Evolutionary conservation across 805 yeast species (phyloP).

Genomic region (Grigorovia jiainica): DNA sequence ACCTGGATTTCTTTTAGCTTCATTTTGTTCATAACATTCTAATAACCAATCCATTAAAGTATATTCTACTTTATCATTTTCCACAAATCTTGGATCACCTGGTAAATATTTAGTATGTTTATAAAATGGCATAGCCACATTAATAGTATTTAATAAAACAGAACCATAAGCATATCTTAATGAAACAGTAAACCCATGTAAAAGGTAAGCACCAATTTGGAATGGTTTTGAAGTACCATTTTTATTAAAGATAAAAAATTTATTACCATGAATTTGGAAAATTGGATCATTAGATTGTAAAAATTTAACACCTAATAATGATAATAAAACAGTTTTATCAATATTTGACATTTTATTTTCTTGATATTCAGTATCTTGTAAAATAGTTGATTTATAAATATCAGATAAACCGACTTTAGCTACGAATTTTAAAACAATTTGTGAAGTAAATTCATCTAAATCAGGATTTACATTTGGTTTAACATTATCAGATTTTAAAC

Average conservation of each 20-base stretch:
- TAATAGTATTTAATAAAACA: slow-evolving; percentile 14
- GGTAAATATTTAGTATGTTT: slow-evolving; percentile 18
- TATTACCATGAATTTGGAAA: slow-evolving; percentile 17
- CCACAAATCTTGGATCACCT: slow-evolving; percentile 13
- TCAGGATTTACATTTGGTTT: background rate
- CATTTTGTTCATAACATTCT: slow-evolving; percentile 12
- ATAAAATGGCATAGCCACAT: slow-evolving; percentile 13
- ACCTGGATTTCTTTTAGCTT: slow-evolving; percentile 2
- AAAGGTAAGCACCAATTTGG: slow-evolving; percentile 15
- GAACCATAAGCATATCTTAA: slow-evolving; percentile 15
- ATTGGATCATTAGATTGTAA: slow-evolving; percentile 9
- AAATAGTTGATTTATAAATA: slow-evolving; percentile 14
- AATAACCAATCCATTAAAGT: slow-evolving; percentile 16
- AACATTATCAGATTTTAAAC: background rate
- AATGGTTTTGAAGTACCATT: slow-evolving; percentile 9
- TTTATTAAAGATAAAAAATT: slow-evolving; percentile 13
- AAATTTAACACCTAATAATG: slow-evolving; percentile 15
- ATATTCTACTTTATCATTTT: slow-evolving; percentile 10
- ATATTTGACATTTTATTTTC: slow-evolving; percentile 15
- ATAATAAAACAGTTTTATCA: slow-evolving; percentile 11
- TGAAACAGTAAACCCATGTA: slow-evolving; percentile 15
- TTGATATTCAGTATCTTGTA: slow-evolving; percentile 11
- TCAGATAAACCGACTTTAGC: slow-evolving; percentile 12
- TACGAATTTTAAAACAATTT: slow-evolving; percentile 12
- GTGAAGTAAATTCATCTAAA: slow-evolving; percentile 8